Conservation (phyloP, 225 moss, liverwort and hornwort species). For the Marchantia paleacea region DNA sequence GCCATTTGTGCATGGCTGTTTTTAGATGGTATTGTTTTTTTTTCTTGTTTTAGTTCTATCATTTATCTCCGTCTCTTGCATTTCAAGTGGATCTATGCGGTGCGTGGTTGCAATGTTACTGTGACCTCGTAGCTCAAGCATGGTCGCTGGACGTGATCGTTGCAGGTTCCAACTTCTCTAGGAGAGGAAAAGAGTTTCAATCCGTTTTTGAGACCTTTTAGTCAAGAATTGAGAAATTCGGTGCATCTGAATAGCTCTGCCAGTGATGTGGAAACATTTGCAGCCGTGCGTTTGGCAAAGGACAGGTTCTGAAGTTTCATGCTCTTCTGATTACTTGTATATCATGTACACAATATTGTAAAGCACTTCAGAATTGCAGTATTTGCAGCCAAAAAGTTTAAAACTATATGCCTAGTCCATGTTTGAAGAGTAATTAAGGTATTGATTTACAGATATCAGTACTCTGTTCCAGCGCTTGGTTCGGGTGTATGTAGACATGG, state of each 20-base stretch:
- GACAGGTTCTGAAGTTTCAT: constrained; percentile 41
- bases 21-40: neutral
- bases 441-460: constrained; percentile 13
- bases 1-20: neutral
- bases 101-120: neutral
- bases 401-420: neutral
- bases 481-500: constrained; percentile 4
- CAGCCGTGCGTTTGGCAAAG: constrained; percentile 48
- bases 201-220: constrained; percentile 48
- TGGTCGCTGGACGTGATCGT: neutral
- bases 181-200: constrained; percentile 48
- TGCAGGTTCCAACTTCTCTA: constrained; percentile 44
- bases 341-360: neutral
- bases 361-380: neutral
- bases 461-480: neutral
- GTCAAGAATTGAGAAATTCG: constrained; percentile 40
- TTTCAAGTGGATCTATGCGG: neutral
- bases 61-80: neutral
- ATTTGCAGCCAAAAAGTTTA: neutral
- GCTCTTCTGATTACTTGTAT: neutral
- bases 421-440: neutral
- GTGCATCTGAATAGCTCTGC: constrained; percentile 32
- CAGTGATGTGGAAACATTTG: constrained; percentile 46
- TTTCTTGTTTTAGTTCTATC: neutral
- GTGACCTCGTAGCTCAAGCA: neutral